Percentiles rank a stretch among this genome's conserved stretches.
These are phyloP conservation scores for Ceratocystis lukuohia DNA, from an alignment of 2,329 filamentous ascomycete genomes.

Conservation along the genomic window DNA sequence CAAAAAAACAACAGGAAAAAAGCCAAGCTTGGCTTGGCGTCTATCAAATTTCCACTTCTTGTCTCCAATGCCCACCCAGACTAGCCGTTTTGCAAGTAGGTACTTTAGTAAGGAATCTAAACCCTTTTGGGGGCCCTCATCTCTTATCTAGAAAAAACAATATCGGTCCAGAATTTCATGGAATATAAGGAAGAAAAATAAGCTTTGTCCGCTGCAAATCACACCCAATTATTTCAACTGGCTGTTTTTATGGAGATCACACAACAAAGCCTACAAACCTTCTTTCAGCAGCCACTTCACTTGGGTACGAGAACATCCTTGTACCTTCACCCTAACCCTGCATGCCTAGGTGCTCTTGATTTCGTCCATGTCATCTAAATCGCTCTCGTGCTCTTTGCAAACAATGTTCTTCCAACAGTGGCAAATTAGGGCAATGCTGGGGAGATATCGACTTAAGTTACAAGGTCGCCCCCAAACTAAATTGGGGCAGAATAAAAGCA, in stretches of 20 bases:
- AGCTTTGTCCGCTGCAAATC: neutral
- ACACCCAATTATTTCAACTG: neutral
- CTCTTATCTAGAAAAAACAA: neutral
- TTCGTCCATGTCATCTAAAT: no score
- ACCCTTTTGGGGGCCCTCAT: neutral
- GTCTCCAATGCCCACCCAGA: neutral
- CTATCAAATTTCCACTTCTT: neutral
- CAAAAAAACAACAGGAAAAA: neutral
- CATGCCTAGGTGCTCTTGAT: no score
- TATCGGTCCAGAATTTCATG: neutral
- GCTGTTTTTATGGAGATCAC: neutral
- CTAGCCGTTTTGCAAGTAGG: neutral
- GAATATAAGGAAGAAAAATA: neutral
- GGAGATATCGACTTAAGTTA: no score
- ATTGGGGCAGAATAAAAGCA: no score
- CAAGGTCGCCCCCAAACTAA: no score
- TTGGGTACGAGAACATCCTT: no score
- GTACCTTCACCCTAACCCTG: no score
- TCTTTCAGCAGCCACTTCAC: neutral
- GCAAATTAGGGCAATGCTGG: no score
- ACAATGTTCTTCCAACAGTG: no score
- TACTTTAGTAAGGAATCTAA: neutral
- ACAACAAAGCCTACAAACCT: neutral
- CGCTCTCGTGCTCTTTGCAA: no score
- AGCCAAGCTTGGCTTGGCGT: conserved; percentile 1